Conservation (phyloP, 1,284 basidiomycete species). For the Rhodotorula sp. region DNA sequence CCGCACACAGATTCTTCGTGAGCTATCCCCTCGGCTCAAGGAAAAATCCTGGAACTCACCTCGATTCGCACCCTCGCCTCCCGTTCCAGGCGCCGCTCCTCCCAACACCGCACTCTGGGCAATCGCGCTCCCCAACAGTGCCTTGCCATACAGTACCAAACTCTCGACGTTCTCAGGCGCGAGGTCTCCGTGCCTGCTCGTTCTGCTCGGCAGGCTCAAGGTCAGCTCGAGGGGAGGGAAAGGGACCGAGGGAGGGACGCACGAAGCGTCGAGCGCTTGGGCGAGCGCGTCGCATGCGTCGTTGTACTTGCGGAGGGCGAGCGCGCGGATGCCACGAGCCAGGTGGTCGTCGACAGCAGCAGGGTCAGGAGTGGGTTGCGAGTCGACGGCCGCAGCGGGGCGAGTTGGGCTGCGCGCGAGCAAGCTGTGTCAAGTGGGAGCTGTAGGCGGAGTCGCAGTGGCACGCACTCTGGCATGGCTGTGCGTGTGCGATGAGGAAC, state of each 20-base stretch:
- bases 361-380: not conserved
- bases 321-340: slow-evolving; percentile 28
- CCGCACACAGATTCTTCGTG: too few species aligned
- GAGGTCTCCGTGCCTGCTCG: slow-evolving; percentile 42
- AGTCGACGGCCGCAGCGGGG: not conserved
- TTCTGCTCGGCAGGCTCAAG: slow-evolving; percentile 10
- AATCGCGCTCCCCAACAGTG: slow-evolving; percentile 44
- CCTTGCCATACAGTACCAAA: slow-evolving; percentile 45
- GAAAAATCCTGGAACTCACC: not conserved
- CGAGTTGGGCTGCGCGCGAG: not conserved
- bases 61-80: not conserved
- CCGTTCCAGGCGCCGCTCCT: slow-evolving; percentile 7
- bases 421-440: not conserved
- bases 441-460: too few species aligned
- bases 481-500: not conserved
- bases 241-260: not conserved
- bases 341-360: slow-evolving; percentile 11
- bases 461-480: slow-evolving; percentile 11
- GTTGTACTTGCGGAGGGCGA: slow-evolving; percentile 29
- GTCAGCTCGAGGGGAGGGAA: not conserved
- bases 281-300: slow-evolving; percentile 34
- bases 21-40: too few species aligned
- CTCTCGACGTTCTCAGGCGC: slow-evolving; percentile 42
- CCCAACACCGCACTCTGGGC: slow-evolving; percentile 42
- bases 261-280: slow-evolving; percentile 32